Evolutionary conservation across 1,139 yeast species (phyloP), one percentile per base, ranked within the genome.

Genomic region (Spathaspora sp.): DNA sequence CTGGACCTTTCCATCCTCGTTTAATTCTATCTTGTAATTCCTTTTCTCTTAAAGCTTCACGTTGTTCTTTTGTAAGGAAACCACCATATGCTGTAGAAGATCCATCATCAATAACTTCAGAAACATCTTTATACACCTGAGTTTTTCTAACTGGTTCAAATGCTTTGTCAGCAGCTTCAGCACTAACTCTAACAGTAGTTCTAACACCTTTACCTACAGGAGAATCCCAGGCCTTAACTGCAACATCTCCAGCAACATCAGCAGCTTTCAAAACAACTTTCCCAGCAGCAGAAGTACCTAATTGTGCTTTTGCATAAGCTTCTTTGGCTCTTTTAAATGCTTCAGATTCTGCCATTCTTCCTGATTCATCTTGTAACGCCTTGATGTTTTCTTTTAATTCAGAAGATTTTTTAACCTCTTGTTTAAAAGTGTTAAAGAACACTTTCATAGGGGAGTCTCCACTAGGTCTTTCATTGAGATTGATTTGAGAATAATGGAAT

Each of bases 361-460:
- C 99, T 2, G 98, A 89, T 56, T 95, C 98, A 67, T 93, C 97
- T 64, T 90, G 96, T 49, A 95, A 78, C 11, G 97, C 96, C 67
- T 93, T 93, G 61, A 95, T 89, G 59, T 90, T 89, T 50, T 89
- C 90, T 62, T 93, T 95, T 50, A 95, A 78, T 63, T 95, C 99
- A 58, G 80, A 80, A 43, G 93, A 86, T 67, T 93, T 91, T 64
- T 87, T 83, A 82, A 96, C 93, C 69, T 95, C 99, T 49, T 77
- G 76, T 63, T 79, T 85, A 74, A 95, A 95, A 1, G 99, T 93
- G 52, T 93, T 96, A 52, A 89, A 82, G 65, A 95, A 95, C 46
- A 95, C 97, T 64, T 89, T 90, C 64, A 90, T 70, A 16, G 99
- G 99, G 11, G 96, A 82, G 61, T 86, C 86, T 4, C 43, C 38